Evolutionary conservation across 2,329 filamentous ascomycete genomes (phyloP), one percentile per base, ranked within the genome.

Genomic region (Ceratocystis harringtonii): DNA sequence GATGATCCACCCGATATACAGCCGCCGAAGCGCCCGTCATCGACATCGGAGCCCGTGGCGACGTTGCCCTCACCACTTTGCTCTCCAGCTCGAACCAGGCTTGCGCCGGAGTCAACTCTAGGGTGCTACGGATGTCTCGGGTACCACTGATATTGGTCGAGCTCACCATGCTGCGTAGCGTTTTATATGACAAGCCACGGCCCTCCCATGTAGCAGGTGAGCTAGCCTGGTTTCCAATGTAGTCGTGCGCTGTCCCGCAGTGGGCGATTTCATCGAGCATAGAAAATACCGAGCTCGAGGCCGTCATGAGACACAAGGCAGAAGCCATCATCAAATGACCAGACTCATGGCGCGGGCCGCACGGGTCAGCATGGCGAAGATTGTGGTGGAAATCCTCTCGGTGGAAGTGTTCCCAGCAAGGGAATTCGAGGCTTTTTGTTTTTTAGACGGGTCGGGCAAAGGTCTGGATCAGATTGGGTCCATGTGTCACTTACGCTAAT

Each of bases 21-120:
- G 30, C 15, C 55, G 12, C 52, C 19, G 5, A 10, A 6, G 15
- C 32, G 7, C 25, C 36, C 28, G 63, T 43, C n/a, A 22, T 7
- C 2, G 62, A 22, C 5, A 28, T 22, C 28, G 62, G n/a, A 12
- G 50, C 5, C 25, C 41, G 30, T 44, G 57, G 17, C 8, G 19
- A 19, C 44, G 57, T 43, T 6, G 44, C 55, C 44, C 63, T 30
- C 41, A 67, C 57, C 17, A 67, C 36, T 22, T 32, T 19, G 5
- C 22, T 19, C 32, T 67, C 63, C 19, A 67, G n/a, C 32, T 67
- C 66, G 44, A 67, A 67, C 66, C 66, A 67, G 7, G 66, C 66
- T 55, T 67, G 66, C 2, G 63, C 63, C 3, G 66, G 66, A 5
- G 66, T 67, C 30, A 67, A 30, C 32, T 67, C 66, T 3, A 65